Evolutionary conservation across 805 yeast species (phyloP), one percentile per base, ranked within the genome.

Genomic region (Kodamaea lidongshanica): DNA sequence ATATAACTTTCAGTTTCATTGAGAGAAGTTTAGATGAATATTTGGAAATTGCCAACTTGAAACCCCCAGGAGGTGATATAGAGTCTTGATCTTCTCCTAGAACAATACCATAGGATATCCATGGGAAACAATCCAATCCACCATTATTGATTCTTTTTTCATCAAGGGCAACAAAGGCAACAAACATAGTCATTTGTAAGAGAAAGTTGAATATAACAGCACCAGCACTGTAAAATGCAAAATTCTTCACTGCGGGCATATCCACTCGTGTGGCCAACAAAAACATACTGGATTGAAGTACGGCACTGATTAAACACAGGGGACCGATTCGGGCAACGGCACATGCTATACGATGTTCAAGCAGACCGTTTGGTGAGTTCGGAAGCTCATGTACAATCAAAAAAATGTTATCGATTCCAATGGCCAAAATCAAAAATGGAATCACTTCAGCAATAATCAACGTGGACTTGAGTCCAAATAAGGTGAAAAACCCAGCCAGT

Each of bases 231-330:
- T 85, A 92, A 9, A 82, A 56, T 0, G 98, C 96, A 65, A 89
- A 89, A 54, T 88, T 92, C 40, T 80, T 70, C 12, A 89, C 97
- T 0, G 97, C 97, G 1, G 97, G 97, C 96, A 92, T 92, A 8
- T 79, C 70, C 5, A 92, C 96, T 4, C 66, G 54, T 1, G 94
- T 66, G 0, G 95, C 95, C 23, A 89, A 59, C 6, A 75, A 55
- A 46, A 89, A 87, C 46, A 95, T 83, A 6, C 76, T 62, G n/a
- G 79, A 65, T 46, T 92, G 96, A 26, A 88, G 74, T 1, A 77
- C 42, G 0, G 94, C 75, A 32, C 95, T 80, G 13, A 85, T 61
- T 7, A 85, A 50, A 34, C 94, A 85, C 12, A 94, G 82, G 0
- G 98, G 96, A 0, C 96, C 95, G 40, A 89, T 76, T 37, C 74